These are phyloP conservation scores for Decorospora gaudefroyi DNA, from an alignment of 2,329 filamentous ascomycete species.

Conservation along the genomic window DNA sequence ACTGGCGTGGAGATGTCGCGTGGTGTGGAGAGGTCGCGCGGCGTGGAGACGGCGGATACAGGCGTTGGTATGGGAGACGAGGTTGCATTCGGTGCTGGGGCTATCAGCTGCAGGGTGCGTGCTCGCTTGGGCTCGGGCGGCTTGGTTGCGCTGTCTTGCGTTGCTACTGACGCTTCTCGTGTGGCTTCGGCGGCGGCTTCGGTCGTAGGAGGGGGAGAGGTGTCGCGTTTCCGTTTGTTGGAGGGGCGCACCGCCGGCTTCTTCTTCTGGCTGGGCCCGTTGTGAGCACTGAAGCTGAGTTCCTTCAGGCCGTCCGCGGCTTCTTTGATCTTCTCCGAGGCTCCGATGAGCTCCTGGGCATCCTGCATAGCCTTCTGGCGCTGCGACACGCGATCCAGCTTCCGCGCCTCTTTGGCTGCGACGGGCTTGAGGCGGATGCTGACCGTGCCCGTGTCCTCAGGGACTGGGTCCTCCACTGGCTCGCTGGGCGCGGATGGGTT, in stretches of 20 bases:
- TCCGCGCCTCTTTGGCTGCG: conserved; percentile 78
- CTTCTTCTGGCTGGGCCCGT: conserved; percentile 29
- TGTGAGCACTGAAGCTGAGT: conserved; percentile 33
- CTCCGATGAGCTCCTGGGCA: conserved; percentile 45
- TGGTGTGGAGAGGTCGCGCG: conserved; percentile 14
- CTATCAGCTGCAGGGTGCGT: conserved; percentile 28
- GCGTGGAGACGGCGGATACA: conserved; percentile 15
- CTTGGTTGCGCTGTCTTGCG: conserved; percentile 33
- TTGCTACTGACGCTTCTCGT: conserved; percentile 32
- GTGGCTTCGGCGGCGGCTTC: conserved; percentile 21
- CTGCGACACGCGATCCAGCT: conserved; percentile 68
- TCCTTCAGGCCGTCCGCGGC: conserved; percentile 45
- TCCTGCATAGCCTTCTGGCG: conserved; percentile 55
- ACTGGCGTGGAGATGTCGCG: conserved; percentile 14
- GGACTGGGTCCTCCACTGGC: conserved; percentile 26
- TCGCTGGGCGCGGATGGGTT: conserved; percentile 19
- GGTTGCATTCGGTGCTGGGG: conserved; percentile 12
- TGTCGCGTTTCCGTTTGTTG: conserved; percentile 62
- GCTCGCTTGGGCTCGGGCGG: conserved; percentile 41
- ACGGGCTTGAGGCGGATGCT: conserved; percentile 79
- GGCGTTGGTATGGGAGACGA: conserved; percentile 22
- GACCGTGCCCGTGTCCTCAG: conserved; percentile 66
- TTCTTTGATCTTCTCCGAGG: conserved; percentile 41
- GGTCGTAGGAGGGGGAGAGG: conserved; percentile 42
- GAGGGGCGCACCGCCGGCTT: conserved; percentile 30